Conservation (phyloP, 2,329 filamentous ascomycete species). For the Cordyceps cicadae region DNA sequence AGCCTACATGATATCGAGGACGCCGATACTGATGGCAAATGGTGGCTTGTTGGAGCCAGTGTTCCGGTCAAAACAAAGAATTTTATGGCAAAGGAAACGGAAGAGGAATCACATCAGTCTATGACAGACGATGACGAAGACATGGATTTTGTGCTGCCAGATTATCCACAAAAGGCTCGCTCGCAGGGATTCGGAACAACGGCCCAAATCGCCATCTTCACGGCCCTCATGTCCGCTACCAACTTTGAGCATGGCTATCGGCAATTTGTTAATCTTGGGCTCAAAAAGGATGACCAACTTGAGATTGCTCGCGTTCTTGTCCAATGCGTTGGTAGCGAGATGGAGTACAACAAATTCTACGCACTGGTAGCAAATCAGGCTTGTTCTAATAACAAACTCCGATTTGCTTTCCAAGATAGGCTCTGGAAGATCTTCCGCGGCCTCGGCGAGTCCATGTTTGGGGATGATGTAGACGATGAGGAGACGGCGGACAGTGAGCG, state of each 20-base stretch:
- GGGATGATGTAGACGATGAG: constrained; percentile 52
- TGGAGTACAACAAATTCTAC: constrained; percentile 88
- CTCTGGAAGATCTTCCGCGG: constrained; percentile 79
- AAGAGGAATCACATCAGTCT: constrained; percentile 17
- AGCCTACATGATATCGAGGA: constrained; percentile 74
- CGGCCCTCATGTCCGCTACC: constrained; percentile 76
- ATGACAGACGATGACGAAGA: constrained; percentile 37
- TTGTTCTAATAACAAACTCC: constrained; percentile 65
- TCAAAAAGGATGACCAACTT: constrained; percentile 78
- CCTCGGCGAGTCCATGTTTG: constrained; percentile 73
- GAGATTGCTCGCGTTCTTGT: constrained; percentile 84
- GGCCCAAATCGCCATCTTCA: constrained; percentile 83
- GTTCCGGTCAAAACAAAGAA: constrained; percentile 46
- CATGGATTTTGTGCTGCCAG: constrained; percentile 46
- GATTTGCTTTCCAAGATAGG: constrained; percentile 78
- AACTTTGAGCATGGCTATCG: constrained; percentile 78
- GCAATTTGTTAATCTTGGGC: constrained; percentile 68
- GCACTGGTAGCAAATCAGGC: constrained; percentile 73
- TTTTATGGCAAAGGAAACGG: constrained; percentile 14
- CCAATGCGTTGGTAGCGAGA: constrained; percentile 77
- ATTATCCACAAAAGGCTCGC: constrained; percentile 64
- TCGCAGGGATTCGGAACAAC: constrained; percentile 82
- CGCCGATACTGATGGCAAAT: constrained; percentile 82
- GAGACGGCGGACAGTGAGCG: constrained; percentile 39
- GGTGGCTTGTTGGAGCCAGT: constrained; percentile 98